A percentile compares a stretch with the other conserved stretches of the same genome.
Conservation (phyloP, 805 yeast genomes). For the Naumovozyma baii region DNA sequence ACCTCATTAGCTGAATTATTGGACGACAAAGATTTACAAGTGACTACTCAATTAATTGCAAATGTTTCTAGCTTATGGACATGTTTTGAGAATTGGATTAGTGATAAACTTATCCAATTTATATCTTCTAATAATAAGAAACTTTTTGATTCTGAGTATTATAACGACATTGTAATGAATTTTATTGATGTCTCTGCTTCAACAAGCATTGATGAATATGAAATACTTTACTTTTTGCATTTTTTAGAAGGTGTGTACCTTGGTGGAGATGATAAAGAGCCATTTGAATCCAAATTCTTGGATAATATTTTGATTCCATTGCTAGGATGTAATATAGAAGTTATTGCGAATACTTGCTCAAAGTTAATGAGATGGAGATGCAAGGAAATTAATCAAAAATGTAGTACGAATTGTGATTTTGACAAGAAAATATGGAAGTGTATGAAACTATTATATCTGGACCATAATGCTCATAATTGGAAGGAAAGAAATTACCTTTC, state of each 20-base stretch:
- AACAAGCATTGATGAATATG: conserved; percentile 1
- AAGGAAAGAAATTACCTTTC: conserved; percentile 38
- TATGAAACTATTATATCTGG: conserved; percentile 31
- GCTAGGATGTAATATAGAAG: conserved; percentile 14
- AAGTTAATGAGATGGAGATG: conserved; percentile 46
- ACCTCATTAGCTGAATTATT: background rate
- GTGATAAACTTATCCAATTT: conserved; percentile 3
- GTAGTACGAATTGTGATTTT: conserved; percentile 11
- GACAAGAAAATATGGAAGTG: conserved; percentile 38
- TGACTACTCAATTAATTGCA: conserved; percentile 6
- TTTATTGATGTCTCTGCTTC: conserved; percentile 1
- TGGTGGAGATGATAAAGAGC: conserved; percentile 11
- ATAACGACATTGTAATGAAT: conserved; percentile 1
- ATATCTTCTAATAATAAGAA: conserved; percentile 5
- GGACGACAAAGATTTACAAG: background rate
- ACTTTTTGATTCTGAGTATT: conserved; percentile 7
- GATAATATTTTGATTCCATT: conserved; percentile 14
- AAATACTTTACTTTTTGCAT: conserved; percentile 20
- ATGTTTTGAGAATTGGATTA: conserved; percentile 10
- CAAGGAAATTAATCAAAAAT: conserved; percentile 20
- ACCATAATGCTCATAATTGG: conserved; percentile 20
- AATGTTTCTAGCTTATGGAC: conserved; percentile 6
- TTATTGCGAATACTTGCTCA: conserved; percentile 10
- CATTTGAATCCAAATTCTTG: conserved; percentile 3
- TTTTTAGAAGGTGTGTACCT: conserved; percentile 34